Evolutionary conservation across 352 stramenopile genomes (phyloP).

Genomic region (Phytophthora chlamydospora): DNA sequence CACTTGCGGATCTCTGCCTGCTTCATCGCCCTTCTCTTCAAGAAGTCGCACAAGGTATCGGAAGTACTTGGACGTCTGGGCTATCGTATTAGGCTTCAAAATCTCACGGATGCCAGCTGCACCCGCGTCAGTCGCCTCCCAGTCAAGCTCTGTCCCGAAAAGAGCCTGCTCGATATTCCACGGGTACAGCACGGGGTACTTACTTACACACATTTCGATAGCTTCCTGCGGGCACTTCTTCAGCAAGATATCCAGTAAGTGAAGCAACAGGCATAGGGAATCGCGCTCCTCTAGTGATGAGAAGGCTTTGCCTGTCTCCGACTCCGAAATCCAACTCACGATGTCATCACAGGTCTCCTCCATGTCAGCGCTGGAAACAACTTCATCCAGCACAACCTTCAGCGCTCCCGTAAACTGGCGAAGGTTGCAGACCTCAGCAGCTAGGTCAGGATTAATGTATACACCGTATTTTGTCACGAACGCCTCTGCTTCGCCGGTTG

Average conservation of each 20-base stretch:
- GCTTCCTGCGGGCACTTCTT: slow-evolving; percentile 79
- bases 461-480: slow-evolving; percentile 86
- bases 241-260: slow-evolving; percentile 79
- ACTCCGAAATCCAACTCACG: slow-evolving; percentile 78
- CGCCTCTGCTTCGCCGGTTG: slow-evolving; percentile 55
- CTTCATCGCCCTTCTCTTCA: slow-evolving; percentile 47
- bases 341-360: slow-evolving; percentile 76
- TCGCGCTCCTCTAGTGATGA: slow-evolving; percentile 54
- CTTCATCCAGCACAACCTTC: slow-evolving; percentile 74
- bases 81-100: slow-evolving; percentile 43
- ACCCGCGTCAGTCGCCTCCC: slow-evolving; percentile 39
- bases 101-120: slow-evolving; percentile 27
- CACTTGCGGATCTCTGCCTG: slow-evolving; percentile 52
- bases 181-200: slow-evolving; percentile 73
- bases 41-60: slow-evolving; percentile 72
- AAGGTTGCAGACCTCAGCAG: slow-evolving; percentile 80
- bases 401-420: slow-evolving; percentile 67
- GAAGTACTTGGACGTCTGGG: slow-evolving; percentile 73
- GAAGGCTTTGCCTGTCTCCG: slow-evolving; percentile 56
- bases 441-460: slow-evolving; percentile 85
- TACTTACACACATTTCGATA: slow-evolving; percentile 73
- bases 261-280: slow-evolving; percentile 77
- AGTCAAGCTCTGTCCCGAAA: slow-evolving; percentile 63
- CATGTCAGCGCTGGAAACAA: slow-evolving; percentile 84
- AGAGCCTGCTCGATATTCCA: slow-evolving; percentile 86